phyloP scores from a whole-genome alignment of 2,329 filamentous ascomycete species.

The Paramyrothecium sp. region DNA sequence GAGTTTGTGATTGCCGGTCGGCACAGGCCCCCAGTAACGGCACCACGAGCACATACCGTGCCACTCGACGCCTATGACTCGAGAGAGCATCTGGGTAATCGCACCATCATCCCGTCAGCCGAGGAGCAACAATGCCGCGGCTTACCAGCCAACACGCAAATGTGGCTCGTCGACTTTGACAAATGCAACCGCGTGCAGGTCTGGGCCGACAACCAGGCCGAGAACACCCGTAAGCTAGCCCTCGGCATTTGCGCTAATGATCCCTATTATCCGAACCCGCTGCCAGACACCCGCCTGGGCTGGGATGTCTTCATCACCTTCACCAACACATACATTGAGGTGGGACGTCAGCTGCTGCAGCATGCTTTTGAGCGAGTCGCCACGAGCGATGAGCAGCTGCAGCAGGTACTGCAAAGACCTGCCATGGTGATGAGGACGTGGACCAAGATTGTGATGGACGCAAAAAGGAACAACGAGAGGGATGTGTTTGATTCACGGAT shows the following conservation, averaged over 20 bases:
- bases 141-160: constrained; percentile 5
- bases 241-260: constrained; percentile 8
- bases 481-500: constrained; percentile 3
- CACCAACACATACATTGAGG: constrained; percentile 7
- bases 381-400: constrained; percentile 6
- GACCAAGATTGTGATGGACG: constrained; percentile 5
- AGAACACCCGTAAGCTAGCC: constrained; percentile 7
- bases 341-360: constrained; percentile 4
- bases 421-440: constrained; percentile 8
- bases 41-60: neutral
- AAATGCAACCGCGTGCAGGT: constrained; percentile 9
- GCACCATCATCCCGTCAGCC: neutral
- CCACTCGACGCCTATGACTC: constrained; percentile 4
- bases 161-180: constrained; percentile 10
- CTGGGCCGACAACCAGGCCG: constrained; percentile 3
- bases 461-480: constrained; percentile 8
- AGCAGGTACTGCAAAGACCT: constrained; percentile 5
- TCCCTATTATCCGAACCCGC: constrained; percentile 2
- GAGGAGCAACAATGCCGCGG: neutral
- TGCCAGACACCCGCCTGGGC: constrained; percentile 9
- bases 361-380: constrained; percentile 8
- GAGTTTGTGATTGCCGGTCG: constrained; percentile 9
- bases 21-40: neutral
- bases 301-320: constrained; percentile 9
- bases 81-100: constrained; percentile 4